Evolutionary conservation across 2,329 filamentous ascomycete genomes (phyloP), one percentile per base, ranked within the genome.

Genomic region (Talaromyces sp.): DNA sequence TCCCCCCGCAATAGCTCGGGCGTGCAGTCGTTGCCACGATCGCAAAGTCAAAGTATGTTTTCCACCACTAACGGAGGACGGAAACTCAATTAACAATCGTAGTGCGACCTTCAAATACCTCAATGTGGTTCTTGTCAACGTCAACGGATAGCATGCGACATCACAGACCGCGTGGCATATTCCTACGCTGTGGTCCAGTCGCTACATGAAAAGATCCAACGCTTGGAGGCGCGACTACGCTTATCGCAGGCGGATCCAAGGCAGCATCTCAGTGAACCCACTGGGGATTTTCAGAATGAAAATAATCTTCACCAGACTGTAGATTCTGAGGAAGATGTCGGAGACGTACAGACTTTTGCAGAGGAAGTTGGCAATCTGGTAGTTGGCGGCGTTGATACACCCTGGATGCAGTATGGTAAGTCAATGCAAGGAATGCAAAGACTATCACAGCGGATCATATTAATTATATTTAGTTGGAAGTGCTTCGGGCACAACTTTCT

Each of bases 11-110:
- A 37, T 56, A 37, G 52, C 52, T 56, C 52, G 52, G 14, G 52
- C 52, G 16, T 56, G 52, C 33, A 56, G 52, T 56, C 52, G 52
- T 11, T 56, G 52, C 27, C 52, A 56, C 16, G 52, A 56, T 56
- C 52, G 52, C 52, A 56, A 56, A 56, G 52, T 56, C 31, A 56
- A 56, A 56, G 52, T 56, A 19, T 35, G 33, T 35, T 8, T 22
- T 22, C 22, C 22, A 22, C 22, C 22, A 22, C 22, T 22, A 35
- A 35, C 33, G 33, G 10, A 35, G 37, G 33, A 9, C 19, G 19
- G 19, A 9, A 56, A 37, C 14, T 33, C 52, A n/a, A 27, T 35
- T 16, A 47, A 16, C 45, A 6, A 47, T 11, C 3, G 4, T 47
- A 47, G 45, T 47, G 45, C 10, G 45, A 47, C 11, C 45, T 47